These are phyloP conservation scores for Mimosa pudica DNA, from an alignment of 306 rosid species.

Conservation along the genomic window DNA sequence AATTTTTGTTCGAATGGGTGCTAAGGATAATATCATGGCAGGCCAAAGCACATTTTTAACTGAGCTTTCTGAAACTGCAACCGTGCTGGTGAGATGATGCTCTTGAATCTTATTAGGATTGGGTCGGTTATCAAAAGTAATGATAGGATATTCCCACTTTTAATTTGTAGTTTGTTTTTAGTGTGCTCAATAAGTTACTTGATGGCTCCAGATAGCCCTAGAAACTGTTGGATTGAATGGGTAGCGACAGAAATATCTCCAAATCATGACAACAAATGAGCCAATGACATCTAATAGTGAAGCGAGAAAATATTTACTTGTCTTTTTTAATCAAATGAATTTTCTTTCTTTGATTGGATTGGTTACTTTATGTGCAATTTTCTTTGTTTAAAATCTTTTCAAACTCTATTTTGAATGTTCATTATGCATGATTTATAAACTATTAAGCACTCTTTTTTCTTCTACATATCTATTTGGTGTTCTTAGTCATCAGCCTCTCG, in stretches of 20 bases:
- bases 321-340: neutral
- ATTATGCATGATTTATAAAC: constrained; percentile 15
- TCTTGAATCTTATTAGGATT: constrained; percentile 25
- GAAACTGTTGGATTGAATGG: neutral
- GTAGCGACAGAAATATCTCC: constrained; percentile 11
- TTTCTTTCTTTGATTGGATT: constrained; percentile 23
- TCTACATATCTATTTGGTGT: constrained; percentile 36
- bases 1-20: constrained; percentile 96
- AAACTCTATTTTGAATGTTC: neutral
- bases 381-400: constrained; percentile 7
- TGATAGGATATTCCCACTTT: neutral
- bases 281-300: neutral
- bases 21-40: constrained; percentile 93
- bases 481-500: constrained; percentile 78
- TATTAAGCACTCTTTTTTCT: constrained; percentile 19
- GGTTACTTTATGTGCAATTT: neutral
- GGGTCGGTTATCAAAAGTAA: neutral
- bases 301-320: constrained; percentile 16
- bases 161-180: constrained; percentile 10
- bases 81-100: constrained; percentile 75
- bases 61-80: constrained; percentile 92
- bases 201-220: neutral
- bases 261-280: neutral
- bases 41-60: constrained; percentile 98
- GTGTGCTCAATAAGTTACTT: constrained; percentile 16